A percentile compares a stretch with the other conserved stretches of the same genome.
phyloP scores from a whole-genome alignment of 2,329 filamentous ascomycete genomes.

The Phialemoniopsis sp. region DNA sequence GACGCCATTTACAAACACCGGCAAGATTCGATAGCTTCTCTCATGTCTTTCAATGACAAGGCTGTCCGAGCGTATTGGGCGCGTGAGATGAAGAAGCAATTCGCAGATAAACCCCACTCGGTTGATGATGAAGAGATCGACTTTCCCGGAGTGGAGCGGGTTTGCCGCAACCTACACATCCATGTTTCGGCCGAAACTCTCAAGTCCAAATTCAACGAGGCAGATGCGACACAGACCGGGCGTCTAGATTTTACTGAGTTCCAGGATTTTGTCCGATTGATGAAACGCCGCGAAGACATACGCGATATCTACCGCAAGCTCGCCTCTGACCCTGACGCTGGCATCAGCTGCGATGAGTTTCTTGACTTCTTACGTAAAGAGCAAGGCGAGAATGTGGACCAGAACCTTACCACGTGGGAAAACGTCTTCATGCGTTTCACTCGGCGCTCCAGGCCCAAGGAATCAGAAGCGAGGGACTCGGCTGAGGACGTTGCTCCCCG shows the following conservation, averaged over 20 bases:
- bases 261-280: slow-evolving; percentile 72
- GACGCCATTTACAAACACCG: slow-evolving; percentile 81
- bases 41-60: slow-evolving; percentile 80
- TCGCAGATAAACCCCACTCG: slow-evolving; percentile 43
- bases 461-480: slow-evolving; percentile 34
- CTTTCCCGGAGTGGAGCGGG: slow-evolving; percentile 71
- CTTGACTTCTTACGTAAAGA: slow-evolving; percentile 66
- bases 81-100: slow-evolving; percentile 72
- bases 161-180: slow-evolving; percentile 89
- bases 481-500: slow-evolving; percentile 42
- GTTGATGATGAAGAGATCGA: slow-evolving; percentile 68
- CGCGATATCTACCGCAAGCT: slow-evolving; percentile 65
- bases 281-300: slow-evolving; percentile 83
- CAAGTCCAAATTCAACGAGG: slow-evolving; percentile 67
- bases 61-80: slow-evolving; percentile 84
- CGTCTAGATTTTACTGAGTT: slow-evolving; percentile 78
- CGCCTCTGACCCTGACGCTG: slow-evolving; percentile 52
- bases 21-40: slow-evolving; percentile 83
- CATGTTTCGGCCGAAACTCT: slow-evolving; percentile 77
- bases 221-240: slow-evolving; percentile 60
- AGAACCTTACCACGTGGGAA: slow-evolving; percentile 64
- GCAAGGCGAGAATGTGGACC: slow-evolving; percentile 73
- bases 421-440: slow-evolving; percentile 67
- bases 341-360: slow-evolving; percentile 72
- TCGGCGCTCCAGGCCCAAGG: slow-evolving; percentile 49